Evolutionary conservation across 2,329 filamentous ascomycete species (phyloP), one percentile per base, ranked within the genome.

Genomic region (Alternaria viburni): DNA sequence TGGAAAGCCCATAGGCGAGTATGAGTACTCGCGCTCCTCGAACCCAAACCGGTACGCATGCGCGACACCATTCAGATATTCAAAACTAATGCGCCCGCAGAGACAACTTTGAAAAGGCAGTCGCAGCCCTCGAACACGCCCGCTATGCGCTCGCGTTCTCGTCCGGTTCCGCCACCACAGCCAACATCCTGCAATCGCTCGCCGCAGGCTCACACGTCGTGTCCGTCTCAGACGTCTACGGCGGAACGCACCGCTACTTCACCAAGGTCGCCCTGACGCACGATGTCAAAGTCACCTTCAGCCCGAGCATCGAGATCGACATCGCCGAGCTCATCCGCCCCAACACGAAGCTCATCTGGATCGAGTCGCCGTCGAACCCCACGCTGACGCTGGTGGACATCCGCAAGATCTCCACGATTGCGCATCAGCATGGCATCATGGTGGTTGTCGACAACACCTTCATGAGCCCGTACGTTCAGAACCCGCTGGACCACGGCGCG

Each of bases 381-480:
- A 99, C 96, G 7, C 86, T 99, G 61, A 89, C 92, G 26, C 87
- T 99, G 51, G 95, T 98, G 69, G 95, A 99, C 82, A 97, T 99
- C 78, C 87, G 92, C 73, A 90, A 92, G 57, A 91, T 99, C 44
- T 91, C 92, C 26, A 89, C 88, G 26, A 87, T 91, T 59, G 96
- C 96, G 17, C 96, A 98, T 81, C 86, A 90, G 74, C 92, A 93
- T 76, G 95, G 94, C 66, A 93, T 98, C 75, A 86, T 93, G 78
- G 96, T 99, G 46, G 96, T 99, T n/a, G 96, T 99, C 45, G 96
- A 99, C 85, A 99, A 99, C 85, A 99, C 96, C 19, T 99, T 99
- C 86, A 86, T 98, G 77, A 95, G 91, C 65, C 96, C 96, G 30
- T 99, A 98, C 80, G 88, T 99, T 51, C 96, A 99, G 83, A 98